These are phyloP conservation scores for Gaultheria prostrata DNA, from an alignment of 148 eudicot genomes.

Conservation along the genomic window DNA sequence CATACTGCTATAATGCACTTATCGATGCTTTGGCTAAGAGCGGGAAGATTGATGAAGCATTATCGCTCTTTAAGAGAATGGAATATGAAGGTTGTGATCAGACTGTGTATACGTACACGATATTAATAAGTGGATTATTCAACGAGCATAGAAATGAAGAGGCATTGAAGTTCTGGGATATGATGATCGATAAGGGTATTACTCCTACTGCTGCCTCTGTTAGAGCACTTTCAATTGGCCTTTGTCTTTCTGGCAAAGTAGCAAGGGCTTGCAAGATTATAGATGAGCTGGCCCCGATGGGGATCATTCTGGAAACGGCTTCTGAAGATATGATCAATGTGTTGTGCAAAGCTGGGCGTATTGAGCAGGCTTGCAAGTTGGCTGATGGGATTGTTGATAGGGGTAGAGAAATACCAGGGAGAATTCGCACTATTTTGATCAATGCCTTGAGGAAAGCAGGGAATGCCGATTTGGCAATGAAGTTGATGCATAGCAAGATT, in stretches of 20 bases:
- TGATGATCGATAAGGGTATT: conserved; percentile 91
- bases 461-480: conserved; percentile 76
- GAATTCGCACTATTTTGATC: conserved; percentile 74
- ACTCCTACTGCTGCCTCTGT: conserved; percentile 85
- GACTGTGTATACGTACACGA: conserved; percentile 92
- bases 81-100: conserved; percentile 85
- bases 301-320: conserved; percentile 79
- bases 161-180: conserved; percentile 81
- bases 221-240: conserved; percentile 80
- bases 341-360: conserved; percentile 76
- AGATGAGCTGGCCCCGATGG: conserved; percentile 96
- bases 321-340: conserved; percentile 90
- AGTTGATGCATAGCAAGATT: conserved; percentile 92
- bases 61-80: conserved; percentile 63
- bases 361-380: conserved; percentile 87
- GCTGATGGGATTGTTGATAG: conserved; percentile 93
- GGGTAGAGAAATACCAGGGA: conserved; percentile 93
- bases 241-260: conserved; percentile 89
- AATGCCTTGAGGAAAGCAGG: conserved; percentile 96
- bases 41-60: conserved; percentile 68
- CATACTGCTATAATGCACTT: conserved; percentile 88
- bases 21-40: conserved; percentile 67
- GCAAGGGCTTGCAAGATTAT: conserved; percentile 84
- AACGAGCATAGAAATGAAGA: conserved; percentile 78
- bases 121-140: conserved; percentile 69